Percentiles rank a stretch among this genome's conserved stretches.
These are phyloP conservation scores for Ceratocystis cubensis DNA, from an alignment of 2,329 filamentous ascomycete genomes.

Conservation along the genomic window DNA sequence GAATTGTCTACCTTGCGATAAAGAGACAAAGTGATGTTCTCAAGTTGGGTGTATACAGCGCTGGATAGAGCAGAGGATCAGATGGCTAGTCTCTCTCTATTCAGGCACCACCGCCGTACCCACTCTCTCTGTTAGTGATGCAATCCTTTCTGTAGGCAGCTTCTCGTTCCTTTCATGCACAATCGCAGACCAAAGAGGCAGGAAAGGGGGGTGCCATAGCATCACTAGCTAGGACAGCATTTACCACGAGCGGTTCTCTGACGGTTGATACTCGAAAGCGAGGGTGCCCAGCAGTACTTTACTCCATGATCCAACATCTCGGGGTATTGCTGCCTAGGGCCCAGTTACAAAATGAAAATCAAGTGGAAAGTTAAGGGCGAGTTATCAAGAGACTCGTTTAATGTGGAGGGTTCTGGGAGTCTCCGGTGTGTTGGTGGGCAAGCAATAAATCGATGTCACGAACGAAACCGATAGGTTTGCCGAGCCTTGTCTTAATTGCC, in stretches of 20 bases:
- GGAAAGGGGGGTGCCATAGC: neutral
- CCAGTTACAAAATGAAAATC: neutral
- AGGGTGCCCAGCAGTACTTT: too few species aligned
- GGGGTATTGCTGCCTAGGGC: neutral
- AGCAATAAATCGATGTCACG: neutral
- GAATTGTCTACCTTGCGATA: neutral
- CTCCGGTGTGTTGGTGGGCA: neutral
- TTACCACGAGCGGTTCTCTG: neutral
- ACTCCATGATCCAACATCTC: neutral
- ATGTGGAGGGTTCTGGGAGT: neutral
- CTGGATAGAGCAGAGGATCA: neutral
- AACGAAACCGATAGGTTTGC: neutral
- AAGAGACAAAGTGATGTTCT: neutral
- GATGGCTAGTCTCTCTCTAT: neutral
- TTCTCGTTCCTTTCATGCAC: neutral
- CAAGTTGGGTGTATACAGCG: neutral
- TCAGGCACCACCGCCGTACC: slow-evolving; percentile 1
- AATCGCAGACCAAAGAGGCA: neutral
- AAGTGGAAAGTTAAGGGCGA: neutral
- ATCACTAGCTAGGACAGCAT: neutral
- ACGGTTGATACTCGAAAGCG: neutral
- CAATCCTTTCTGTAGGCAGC: neutral
- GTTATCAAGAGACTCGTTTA: neutral
- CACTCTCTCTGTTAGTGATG: neutral
- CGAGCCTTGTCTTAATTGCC: neutral